Base-by-base conservation (phyloP, 495 filamentous ascomycete species). In the Hypoxylon fragiforme region DNA sequence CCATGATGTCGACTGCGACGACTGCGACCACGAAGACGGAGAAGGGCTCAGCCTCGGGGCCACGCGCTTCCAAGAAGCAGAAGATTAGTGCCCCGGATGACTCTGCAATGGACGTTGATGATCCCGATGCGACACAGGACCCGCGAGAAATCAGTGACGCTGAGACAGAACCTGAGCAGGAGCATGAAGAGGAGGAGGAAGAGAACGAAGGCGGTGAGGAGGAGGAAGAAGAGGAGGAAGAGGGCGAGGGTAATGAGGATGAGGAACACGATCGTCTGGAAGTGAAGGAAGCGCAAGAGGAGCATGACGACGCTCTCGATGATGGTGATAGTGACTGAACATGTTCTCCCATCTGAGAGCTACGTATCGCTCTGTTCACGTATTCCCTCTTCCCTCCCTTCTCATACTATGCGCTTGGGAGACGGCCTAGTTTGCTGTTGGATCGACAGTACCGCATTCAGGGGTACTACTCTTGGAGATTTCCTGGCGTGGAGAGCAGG, bases 221-320 rank as follows among this genome's bases (percentile, higher is more conserved):
- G 26, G 77, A 82, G 14, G 77, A 70, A 5, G 69, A 74, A 2
- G 76, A 78, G 0, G 76, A 73, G 7, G 73, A 75, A 5, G 74
- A 72, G 13, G 70, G 68, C 1, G 74, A 74, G 0, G 73, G 57
- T 2, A 73, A 73, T 7, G 73, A 70, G 7, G 71, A 68, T n/a
- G 67, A 69, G 9, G 71, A 68, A 28, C 63, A 65, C 11, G 68
- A 70, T 30, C 60, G 62, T 3, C 70, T 73, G 1, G 76, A 77
- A 28, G 74, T 74, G n/a, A 71, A 77, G 4, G 68, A 48, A 63
- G 32, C 74, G 14, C 70, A 65, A 13, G 77, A 77, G 20, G 80
- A 86, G 13, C 79, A 85, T 50, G 80, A 87, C 57, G 84, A 88
- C 62, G 83, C 83, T 12, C 75, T 86, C 26, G 85, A 89, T 64